phyloP scores from a whole-genome alignment of 768 basidiomycete species.

The Rhizopogon vesiculosus region DNA sequence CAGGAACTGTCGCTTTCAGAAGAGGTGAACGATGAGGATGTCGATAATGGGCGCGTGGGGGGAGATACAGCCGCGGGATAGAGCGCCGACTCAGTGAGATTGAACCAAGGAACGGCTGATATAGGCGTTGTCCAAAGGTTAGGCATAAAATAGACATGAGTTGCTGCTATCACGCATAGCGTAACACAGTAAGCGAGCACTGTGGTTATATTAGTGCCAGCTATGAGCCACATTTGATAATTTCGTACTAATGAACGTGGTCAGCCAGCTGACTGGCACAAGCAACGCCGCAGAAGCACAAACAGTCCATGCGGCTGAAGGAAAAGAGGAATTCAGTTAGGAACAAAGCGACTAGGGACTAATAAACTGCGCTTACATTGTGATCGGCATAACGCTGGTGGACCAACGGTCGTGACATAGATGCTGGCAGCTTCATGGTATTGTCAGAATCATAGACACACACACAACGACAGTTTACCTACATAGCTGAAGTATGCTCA shows the following conservation, averaged over 20 bases:
- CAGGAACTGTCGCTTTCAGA: conserved; percentile 14
- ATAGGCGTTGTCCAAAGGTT: conserved; percentile 51
- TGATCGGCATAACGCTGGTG: conserved; percentile 29
- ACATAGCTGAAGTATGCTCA: conserved; percentile 42
- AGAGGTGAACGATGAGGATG: conserved; percentile 5
- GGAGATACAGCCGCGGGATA: conserved; percentile 1
- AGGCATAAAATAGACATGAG: conserved; percentile 39
- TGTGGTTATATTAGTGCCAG: conserved; percentile 16
- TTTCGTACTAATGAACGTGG: conserved; percentile 40
- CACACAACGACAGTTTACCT: conserved; percentile 29
- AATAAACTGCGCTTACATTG: conserved; percentile 25
- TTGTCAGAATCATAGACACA: not conserved
- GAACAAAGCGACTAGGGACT: not conserved
- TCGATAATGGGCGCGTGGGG: conserved; percentile 9
- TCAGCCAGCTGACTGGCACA: conserved; percentile 44
- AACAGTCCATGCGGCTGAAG: conserved; percentile 34
- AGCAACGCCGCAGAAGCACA: conserved; percentile 47
- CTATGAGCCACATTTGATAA: not conserved
- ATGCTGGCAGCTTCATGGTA: conserved; percentile 41
- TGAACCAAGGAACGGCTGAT: conserved; percentile 57
- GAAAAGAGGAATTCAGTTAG: not conserved
- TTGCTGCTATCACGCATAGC: conserved; percentile 41
- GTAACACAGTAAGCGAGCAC: conserved; percentile 53
- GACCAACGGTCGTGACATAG: conserved; percentile 39
- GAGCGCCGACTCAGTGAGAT: conserved; percentile 4